Percentiles rank a stretch among this genome's conserved stretches.
phyloP scores from a whole-genome alignment of 805 yeast genomes.

The Teunomyces tritomae region DNA sequence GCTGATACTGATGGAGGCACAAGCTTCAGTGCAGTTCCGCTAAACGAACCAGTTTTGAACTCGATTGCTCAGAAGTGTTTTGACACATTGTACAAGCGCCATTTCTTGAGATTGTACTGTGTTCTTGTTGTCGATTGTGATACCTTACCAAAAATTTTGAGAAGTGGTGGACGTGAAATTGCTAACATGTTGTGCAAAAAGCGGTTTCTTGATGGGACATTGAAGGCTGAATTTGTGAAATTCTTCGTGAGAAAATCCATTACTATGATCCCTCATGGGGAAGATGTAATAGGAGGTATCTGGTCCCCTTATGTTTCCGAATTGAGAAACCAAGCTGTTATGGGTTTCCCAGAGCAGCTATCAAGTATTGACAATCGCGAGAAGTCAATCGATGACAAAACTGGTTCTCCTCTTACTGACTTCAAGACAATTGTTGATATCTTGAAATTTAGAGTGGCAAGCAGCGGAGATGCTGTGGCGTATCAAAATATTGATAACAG shows the following conservation, averaged over 20 bases:
- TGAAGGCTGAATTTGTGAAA: conserved; percentile 77
- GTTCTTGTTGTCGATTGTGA: conserved; percentile 77
- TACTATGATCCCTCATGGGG: conserved; percentile 67
- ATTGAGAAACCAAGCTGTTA: conserved; percentile 58
- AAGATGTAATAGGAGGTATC: conserved; percentile 74
- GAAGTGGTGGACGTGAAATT: conserved; percentile 86
- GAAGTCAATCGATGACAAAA: conserved; percentile 72
- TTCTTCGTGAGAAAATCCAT: conserved; percentile 67
- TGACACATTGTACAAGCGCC: conserved; percentile 45
- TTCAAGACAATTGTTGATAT: conserved; percentile 71
- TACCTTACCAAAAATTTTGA: conserved; percentile 75
- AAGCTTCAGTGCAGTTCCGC: conserved; percentile 30
- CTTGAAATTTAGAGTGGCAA: conserved; percentile 71
- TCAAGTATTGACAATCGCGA: conserved; percentile 81
- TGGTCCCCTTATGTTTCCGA: conserved; percentile 78
- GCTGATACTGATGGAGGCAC: conserved; percentile 13
- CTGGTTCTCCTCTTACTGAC: conserved; percentile 69
- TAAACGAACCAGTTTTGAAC: conserved; percentile 43
- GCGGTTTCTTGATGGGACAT: conserved; percentile 72
- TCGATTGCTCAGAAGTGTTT: conserved; percentile 44
- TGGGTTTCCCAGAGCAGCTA: conserved; percentile 67
- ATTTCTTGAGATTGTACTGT: conserved; percentile 77
- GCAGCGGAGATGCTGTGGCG: conserved; percentile 79
- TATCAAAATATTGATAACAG: conserved; percentile 45
- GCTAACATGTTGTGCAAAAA: conserved; percentile 86